Base-by-base conservation (phyloP, 805 yeast genomes). In the Helenozyma baotianmanensis region DNA sequence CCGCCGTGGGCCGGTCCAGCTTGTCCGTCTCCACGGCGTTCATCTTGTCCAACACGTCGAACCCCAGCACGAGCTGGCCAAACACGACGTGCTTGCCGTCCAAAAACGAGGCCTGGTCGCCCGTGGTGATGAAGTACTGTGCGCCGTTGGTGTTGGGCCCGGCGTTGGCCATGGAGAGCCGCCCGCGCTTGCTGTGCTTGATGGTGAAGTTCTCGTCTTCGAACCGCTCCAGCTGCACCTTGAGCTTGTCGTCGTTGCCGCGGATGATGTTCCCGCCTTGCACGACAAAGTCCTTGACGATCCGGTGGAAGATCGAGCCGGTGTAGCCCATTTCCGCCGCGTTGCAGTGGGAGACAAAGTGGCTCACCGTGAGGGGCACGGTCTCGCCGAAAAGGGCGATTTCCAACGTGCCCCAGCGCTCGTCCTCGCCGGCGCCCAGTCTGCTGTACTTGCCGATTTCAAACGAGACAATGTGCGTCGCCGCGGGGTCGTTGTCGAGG, bases 391-490 rank as follows among this genome's bases (percentile, higher is more conserved):
- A 47, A 23, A 47, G 42, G 6, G 44, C 50, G 11, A 47, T 16
- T 25, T 33, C 35, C 36, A 83, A 48, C 6, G 55, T 52, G 3
- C 81, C 81, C 6, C 69, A 21, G 4, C 41, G 43, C 21, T 18
- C 40, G 5, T 22, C 25, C 6, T 30, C 36, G 6, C 35, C 48
- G 10, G 33, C 37, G 8, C 45, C 43, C 4, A 37, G 33, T n/a
- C n/a, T n/a, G 10, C 27, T 48, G 5, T 48, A 58, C 21, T 62
- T 63, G 17, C 56, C 33, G 21, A 76, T 53, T 30, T 62, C 60
- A 36, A 76, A 60, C 11, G 45, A 42, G 3, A 76, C 72, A 23
- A 56, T 53, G 46, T 74, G 76, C 1, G 78, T 73, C 26, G 70
- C 50, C 11, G 58, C 50, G 1, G 80, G 80, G 41, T 76, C 80